These are phyloP conservation scores for Pyrenochaeta sp. DNA, from an alignment of 2,329 filamentous ascomycete genomes.

Conservation along the genomic window DNA sequence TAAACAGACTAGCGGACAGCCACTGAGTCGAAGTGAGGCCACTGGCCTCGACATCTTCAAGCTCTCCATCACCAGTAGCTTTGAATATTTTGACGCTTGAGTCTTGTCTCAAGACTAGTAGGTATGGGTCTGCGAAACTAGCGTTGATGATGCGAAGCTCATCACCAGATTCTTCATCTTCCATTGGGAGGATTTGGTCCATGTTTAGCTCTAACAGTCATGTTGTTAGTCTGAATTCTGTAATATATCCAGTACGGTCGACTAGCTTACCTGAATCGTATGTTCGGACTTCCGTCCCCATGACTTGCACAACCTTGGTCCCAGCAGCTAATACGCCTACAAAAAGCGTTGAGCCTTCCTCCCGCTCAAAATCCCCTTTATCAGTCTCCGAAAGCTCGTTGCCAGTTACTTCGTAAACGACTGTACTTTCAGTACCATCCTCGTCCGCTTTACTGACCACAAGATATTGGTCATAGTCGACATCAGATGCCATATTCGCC, in stretches of 20 bases:
- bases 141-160: conserved; percentile 81
- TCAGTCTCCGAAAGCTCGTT: conserved; percentile 77
- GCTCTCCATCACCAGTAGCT: conserved; percentile 80
- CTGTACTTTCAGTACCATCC: conserved; percentile 75
- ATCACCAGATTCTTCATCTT: conserved; percentile 80
- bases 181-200: conserved; percentile 89
- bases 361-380: conserved; percentile 90
- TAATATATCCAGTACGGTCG: neutral
- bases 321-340: conserved; percentile 83
- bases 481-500: conserved; percentile 54
- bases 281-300: conserved; percentile 85
- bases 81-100: conserved; percentile 80
- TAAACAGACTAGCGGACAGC: conserved; percentile 84
- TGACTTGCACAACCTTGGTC: conserved; percentile 84
- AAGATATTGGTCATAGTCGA: conserved; percentile 79
- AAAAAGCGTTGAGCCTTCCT: conserved; percentile 85
- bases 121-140: conserved; percentile 85
- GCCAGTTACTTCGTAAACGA: conserved; percentile 78
- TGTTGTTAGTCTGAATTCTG: neutral
- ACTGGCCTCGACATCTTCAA: conserved; percentile 80
- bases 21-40: conserved; percentile 72
- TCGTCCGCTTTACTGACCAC: conserved; percentile 77
- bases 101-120: conserved; percentile 85
- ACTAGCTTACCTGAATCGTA: conserved; percentile 81
- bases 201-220: conserved; percentile 75